These are phyloP conservation scores for Pestalotiopsis sp. DNA, from an alignment of 2,329 filamentous ascomycete genomes.

Conservation along the genomic window DNA sequence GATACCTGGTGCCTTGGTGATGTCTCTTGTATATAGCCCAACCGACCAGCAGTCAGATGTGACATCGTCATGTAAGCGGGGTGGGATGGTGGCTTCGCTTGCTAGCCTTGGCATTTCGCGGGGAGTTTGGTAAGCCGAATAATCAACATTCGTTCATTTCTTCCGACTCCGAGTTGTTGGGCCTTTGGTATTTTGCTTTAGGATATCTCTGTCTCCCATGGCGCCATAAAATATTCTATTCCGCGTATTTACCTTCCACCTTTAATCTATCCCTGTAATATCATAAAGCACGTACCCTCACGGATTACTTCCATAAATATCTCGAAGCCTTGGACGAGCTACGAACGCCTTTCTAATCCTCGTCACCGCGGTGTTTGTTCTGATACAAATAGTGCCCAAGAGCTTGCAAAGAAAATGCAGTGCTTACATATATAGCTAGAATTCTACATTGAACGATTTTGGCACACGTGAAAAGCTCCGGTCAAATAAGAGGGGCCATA, in stretches of 20 bases:
- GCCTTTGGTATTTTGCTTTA: background rate
- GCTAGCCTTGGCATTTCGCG: background rate
- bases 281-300: background rate
- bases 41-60: no score
- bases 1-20: no score
- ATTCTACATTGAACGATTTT: background rate
- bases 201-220: background rate
- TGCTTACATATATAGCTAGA: background rate
- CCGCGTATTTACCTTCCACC: background rate
- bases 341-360: background rate
- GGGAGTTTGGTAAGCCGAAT: background rate
- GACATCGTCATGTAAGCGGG: no score
- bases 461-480: background rate
- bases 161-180: background rate
- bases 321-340: background rate
- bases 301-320: background rate
- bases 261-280: background rate
- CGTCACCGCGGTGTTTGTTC: background rate
- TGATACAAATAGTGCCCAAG: background rate
- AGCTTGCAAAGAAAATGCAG: background rate
- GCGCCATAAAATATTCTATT: background rate
- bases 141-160: background rate
- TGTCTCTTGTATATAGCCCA: no score
- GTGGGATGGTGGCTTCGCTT: background rate
- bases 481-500: background rate